Percentiles rank a stretch among this genome's conserved stretches.
Conservation (phyloP, 1,284 basidiomycete genomes). For the Microstroma glucosiphilum region DNA sequence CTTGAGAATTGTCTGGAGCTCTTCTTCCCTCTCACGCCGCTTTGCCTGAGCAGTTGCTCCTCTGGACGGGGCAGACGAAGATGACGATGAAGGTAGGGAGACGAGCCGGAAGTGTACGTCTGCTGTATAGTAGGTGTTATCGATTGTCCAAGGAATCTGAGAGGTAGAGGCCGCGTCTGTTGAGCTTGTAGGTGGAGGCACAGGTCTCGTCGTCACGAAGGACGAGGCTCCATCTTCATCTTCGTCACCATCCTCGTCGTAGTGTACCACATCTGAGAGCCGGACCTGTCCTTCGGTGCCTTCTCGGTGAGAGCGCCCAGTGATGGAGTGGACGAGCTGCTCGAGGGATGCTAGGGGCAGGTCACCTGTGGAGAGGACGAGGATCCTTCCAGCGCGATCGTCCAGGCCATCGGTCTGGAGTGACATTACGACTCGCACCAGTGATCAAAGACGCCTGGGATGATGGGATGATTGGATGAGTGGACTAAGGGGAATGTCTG, state of each 20-base stretch:
- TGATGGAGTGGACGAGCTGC: neutral
- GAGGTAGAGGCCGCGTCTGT: neutral
- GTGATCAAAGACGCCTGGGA: no score
- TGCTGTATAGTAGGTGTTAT: constrained; percentile 36
- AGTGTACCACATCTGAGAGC: no score
- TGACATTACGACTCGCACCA: no score
- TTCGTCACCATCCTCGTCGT: neutral
- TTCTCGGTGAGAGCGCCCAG: neutral
- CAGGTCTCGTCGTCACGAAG: no score
- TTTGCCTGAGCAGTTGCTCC: neutral
- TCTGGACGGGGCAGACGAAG: neutral
- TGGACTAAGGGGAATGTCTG: no score
- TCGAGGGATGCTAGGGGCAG: neutral
- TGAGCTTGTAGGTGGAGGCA: neutral
- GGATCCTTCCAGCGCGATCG: neutral
- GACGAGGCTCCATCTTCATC: neutral
- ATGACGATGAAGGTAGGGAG: neutral
- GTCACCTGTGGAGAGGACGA: neutral
- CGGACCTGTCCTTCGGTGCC: no score
- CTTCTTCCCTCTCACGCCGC: neutral
- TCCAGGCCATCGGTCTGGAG: no score
- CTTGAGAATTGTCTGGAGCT: neutral
- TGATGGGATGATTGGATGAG: no score
- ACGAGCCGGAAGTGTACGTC: constrained; percentile 22
- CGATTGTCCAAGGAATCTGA: constrained; percentile 26